Base-by-base conservation (phyloP, 2,329 filamentous ascomycete species). In the Xylaria sp. region DNA sequence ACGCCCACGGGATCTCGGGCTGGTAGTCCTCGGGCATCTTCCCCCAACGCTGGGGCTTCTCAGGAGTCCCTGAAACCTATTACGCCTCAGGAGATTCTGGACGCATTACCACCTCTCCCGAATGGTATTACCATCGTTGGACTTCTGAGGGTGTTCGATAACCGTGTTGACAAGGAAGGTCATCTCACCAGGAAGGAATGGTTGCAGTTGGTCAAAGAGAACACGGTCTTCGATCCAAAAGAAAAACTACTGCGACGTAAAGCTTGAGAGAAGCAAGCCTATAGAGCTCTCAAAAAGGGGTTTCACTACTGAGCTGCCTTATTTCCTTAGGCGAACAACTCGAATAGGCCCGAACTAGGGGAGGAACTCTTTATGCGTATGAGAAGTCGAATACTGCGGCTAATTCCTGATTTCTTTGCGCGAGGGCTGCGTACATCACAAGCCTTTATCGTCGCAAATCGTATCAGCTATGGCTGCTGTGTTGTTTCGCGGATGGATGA, bases 1-100 rank as follows among this genome's bases (percentile, higher is more conserved):
- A 88, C 88, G 6, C 88, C 89, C 5, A 81, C 81, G 7, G 88
- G 83, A 17, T 92, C 89, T 9, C 84, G 90, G 68, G 86, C 88
- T 60, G 85, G 86, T 36, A 92, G 90, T 75, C 90, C 88, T 74
- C 71, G 75, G 36, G 80, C 84, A 40, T 69, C 74, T 33, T 81
- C 81, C 40, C 77, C 82, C 1, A 65, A 70, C 5, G 72, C n/a
- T n/a, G n/a, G n/a, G n/a, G n/a, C 75, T 23, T 42, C 57, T 20
- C 67, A 66, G 40, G 65, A 73, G 13, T 53, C 63, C 10, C 48
- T 67, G 44, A 71, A 77, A 46, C 72, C 77, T 1, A 83, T 88
- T 54, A 84, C 86, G 48, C 77, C 83, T 0, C 81, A 83, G 69
- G 87, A 89, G 67, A 86, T 89, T 67, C 75, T 87, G 60, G 84